Percentiles rank a stretch among this genome's conserved stretches.
Conservation (phyloP, 2,329 filamentous ascomycete species). For the Arachnomyces sp. region DNA sequence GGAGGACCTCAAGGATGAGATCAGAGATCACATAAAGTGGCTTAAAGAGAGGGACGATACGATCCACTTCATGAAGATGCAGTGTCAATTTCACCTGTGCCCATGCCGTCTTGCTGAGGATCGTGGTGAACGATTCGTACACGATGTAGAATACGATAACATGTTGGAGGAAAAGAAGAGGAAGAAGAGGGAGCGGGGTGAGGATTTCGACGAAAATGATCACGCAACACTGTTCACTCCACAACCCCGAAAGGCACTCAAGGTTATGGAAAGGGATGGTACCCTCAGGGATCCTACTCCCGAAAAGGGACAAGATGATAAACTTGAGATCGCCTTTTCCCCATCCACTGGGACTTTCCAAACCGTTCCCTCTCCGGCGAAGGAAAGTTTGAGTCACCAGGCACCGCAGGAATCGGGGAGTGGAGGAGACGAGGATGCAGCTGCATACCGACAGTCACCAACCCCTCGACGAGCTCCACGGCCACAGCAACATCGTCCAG, state of each 20-base stretch:
- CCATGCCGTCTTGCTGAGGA: slow-evolving; percentile 39
- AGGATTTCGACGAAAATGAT: slow-evolving; percentile 1
- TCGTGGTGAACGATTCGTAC: slow-evolving; percentile 30
- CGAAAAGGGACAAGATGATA: slow-evolving; percentile 14
- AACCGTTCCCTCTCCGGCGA: slow-evolving; percentile 29
- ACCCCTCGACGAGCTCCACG: too few species aligned
- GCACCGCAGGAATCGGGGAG: too few species aligned
- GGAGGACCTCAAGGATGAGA: slow-evolving; percentile 38
- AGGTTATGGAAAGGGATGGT: background rate
- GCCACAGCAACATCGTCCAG: too few species aligned
- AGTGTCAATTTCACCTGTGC: slow-evolving; percentile 42
- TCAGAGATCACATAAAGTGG: slow-evolving; percentile 43
- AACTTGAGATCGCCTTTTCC: slow-evolving; percentile 34
- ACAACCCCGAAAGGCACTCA: too few species aligned
- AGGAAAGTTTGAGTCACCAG: background rate
- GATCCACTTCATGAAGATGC: slow-evolving; percentile 43
- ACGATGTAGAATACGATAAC: slow-evolving; percentile 29
- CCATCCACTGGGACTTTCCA: slow-evolving; percentile 38
- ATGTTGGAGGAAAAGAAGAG: slow-evolving; percentile 4
- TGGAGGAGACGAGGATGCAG: too few species aligned
- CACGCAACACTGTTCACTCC: background rate
- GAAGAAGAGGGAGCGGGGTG: slow-evolving; percentile 6
- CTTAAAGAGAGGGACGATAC: slow-evolving; percentile 49
- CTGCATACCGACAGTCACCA: too few species aligned
- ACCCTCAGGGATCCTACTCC: background rate